Evolutionary conservation across 805 yeast species (phyloP).

Genomic region (Kluyveromyces starmeri): DNA sequence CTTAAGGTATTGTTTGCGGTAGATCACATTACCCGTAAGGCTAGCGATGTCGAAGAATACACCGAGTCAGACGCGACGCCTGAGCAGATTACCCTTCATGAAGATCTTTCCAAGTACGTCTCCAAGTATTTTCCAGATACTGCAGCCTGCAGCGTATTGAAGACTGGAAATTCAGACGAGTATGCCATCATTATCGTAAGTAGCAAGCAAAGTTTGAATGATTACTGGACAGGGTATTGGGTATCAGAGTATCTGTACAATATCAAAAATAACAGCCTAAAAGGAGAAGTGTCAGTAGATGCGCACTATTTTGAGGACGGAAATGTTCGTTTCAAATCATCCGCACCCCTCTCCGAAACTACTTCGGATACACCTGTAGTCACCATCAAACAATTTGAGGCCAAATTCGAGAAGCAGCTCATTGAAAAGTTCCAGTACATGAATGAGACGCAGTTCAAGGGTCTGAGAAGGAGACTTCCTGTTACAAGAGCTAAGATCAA

Average conservation of each 20-base stretch:
- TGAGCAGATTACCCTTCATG: conserved; percentile 12
- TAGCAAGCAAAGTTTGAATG: conserved; percentile 59
- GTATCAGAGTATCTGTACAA: conserved; percentile 50
- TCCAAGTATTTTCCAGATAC: conserved; percentile 60
- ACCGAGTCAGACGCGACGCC: conserved; percentile 15
- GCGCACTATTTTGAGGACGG: conserved; percentile 96
- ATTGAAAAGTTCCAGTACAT: conserved; percentile 57
- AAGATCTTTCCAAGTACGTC: conserved; percentile 38
- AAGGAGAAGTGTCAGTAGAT: conserved; percentile 55
- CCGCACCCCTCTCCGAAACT: conserved; percentile 27
- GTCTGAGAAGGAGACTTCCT: conserved; percentile 83
- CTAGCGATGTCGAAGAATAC: conserved; percentile 44
- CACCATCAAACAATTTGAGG: conserved; percentile 49
- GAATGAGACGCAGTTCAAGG: conserved; percentile 76
- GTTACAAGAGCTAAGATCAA: conserved; percentile 84
- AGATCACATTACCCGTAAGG: conserved; percentile 42
- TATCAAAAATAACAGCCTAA: conserved; percentile 26
- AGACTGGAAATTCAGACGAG: conserved; percentile 16
- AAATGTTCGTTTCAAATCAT: conserved; percentile 67
- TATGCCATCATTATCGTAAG: conserved; percentile 53
- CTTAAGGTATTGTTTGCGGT: conserved; percentile 45
- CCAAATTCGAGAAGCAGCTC: conserved; percentile 47
- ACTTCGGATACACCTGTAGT: conserved; percentile 24
- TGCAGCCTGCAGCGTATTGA: conserved; percentile 36
- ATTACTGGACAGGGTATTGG: conserved; percentile 91